Conservation (phyloP, 2,329 filamentous ascomycete species). For the Talaromyces pinophilus region DNA sequence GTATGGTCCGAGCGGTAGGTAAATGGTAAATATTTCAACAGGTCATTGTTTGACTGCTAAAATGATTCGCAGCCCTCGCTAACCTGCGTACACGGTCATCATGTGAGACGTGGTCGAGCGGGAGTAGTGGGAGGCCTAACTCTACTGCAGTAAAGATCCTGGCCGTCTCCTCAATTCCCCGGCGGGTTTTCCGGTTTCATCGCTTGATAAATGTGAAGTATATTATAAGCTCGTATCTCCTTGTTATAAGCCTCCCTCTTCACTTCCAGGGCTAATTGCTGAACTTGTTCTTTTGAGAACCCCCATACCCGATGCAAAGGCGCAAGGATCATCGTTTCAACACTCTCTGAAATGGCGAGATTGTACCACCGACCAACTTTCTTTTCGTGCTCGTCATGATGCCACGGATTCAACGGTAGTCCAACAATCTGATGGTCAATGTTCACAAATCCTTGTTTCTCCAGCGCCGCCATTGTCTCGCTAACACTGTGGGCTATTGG, state of each 20-base stretch:
- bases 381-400: conserved; percentile 62
- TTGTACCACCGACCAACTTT: conserved; percentile 83
- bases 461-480: conserved; percentile 62
- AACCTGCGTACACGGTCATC: background rate
- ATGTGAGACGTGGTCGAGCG: background rate
- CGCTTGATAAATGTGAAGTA: conserved; percentile 48
- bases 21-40: background rate
- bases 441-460: conserved; percentile 74
- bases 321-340: conserved; percentile 71
- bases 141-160: background rate
- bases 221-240: conserved; percentile 69
- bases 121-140: background rate
- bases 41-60: background rate
- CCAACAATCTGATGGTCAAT: conserved; percentile 69
- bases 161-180: conserved; percentile 25
- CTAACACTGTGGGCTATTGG: conserved; percentile 65
- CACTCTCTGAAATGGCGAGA: conserved; percentile 69
- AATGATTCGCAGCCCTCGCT: background rate
- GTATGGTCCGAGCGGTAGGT: background rate
- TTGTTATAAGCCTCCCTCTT: conserved; percentile 69
- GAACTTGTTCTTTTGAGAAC: conserved; percentile 65
- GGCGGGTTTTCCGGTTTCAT: conserved; percentile 41
- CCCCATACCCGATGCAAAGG: conserved; percentile 67
- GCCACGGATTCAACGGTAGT: conserved; percentile 75
- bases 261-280: conserved; percentile 62